Base-by-base conservation (phyloP, 2,329 filamentous ascomycete genomes). In the Thermothelomyces thermophilus region DNA sequence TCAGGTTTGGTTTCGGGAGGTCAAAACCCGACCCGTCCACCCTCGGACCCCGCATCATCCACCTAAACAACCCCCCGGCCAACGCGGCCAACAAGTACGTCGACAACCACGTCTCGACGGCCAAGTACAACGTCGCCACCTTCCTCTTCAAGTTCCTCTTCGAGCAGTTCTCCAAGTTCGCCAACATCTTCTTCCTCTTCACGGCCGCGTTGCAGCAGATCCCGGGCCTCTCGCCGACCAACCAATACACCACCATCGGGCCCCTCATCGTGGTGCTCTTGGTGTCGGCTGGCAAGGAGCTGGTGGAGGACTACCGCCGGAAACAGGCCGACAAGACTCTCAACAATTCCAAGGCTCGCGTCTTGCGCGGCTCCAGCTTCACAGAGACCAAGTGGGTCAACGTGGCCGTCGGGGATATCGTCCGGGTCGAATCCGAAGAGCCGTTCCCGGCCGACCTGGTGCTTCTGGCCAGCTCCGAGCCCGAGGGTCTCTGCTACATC, bases 111-210 rank as follows among this genome's bases (percentile, higher is more conserved):
- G 86, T 98, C 56, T 97, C 91, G 36, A 98, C 93, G 5, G 86
- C 93, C 56, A 98, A 98, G 70, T 98, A 98, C 79, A 98, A 97
- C 67, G 62, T 89, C 63, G 76, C 87, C 48, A 95, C 90, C 17
- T 98, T 98, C 68, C 66, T 97, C 16, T 93, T 93, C 44, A 98
- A 98, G 69, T 98, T 98, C 70, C 75, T 98, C 50, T 90, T 91
- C 67, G 93, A 98, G 68, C 93, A 98, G 67, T 98, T 98, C 71
- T 96, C 90, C 54, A 98, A 96, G 74, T 95, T 96, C 69, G 93
- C 93, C 74, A 98, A 98, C 70, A 71, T 98, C 64, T 98, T 98
- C 75, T 98, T 98, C 86, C 80, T 98, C 66, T 97, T 98, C 69
- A 98, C 93, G 33, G 90, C 93, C 14, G 84, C 82, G 35, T 73